phyloP scores from a whole-genome alignment of 331 rosid species.

The Ulmus americana region DNA sequence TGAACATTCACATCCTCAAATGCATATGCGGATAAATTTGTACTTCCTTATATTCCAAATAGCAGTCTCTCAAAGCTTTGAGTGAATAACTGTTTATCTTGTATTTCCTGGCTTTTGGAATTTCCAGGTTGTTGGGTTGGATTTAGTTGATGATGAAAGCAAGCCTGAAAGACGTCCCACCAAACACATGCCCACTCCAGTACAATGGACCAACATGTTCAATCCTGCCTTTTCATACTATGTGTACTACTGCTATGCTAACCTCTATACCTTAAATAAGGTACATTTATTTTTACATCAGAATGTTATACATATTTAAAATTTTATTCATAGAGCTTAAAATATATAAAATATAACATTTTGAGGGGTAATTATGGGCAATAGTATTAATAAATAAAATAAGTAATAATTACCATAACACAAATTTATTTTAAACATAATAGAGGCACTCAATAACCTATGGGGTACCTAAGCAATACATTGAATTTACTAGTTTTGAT shows the following conservation, averaged over 20 bases:
- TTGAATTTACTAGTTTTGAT: no score
- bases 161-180: conserved; percentile 98
- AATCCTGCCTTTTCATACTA: conserved; percentile 96
- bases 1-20: not conserved
- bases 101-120: conserved; percentile 10
- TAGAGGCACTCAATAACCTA: no score
- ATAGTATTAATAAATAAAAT: no score
- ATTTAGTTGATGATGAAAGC: conserved; percentile 97
- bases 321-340: no score
- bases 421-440: no score
- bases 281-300: conserved; percentile 30
- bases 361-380: no score
- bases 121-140: conserved; percentile 87
- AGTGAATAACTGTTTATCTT: not conserved
- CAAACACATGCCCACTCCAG: conserved; percentile 98
- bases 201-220: conserved; percentile 86
- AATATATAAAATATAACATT: no score
- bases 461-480: no score
- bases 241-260: conserved; percentile 89
- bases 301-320: not conserved
- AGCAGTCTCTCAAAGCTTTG: not conserved
- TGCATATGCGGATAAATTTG: not conserved
- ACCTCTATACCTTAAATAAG: conserved; percentile 87
- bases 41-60: not conserved
- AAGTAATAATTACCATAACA: no score